Base-by-base conservation (phyloP, 2,329 filamentous ascomycete species). In the Claviceps purpurea region DNA sequence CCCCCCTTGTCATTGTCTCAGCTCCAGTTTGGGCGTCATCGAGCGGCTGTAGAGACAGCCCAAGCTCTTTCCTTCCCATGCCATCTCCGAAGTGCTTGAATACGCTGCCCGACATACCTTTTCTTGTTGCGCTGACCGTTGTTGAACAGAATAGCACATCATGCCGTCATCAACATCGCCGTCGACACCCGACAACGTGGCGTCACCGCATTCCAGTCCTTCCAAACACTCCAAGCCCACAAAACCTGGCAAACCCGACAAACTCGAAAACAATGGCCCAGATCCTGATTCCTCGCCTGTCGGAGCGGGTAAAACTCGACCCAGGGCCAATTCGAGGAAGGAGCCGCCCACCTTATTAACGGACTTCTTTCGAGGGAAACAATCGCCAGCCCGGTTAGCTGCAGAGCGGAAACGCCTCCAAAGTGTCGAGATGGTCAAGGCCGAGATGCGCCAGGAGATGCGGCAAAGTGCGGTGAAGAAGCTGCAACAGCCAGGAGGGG, bases 401-500 rank as follows among this genome's bases (percentile, higher is more conserved):
- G 77, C 76, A 8, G 69, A 75, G 8, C 70, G 72, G 13, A 69
- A 72, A 49, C 72, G 78, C 56, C 72, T 80, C 58, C 77, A 77
- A 66, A 79, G 76, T 59, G 65, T 81, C 58, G 76, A 85, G 67
- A 64, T 76, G 55, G 72, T 80, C 60, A 76, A 84, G 69, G 73
- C 74, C 38, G 70, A 73, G 57, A 52, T 72, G 52, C 65, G 69
- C 22, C 66, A 69, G 41, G 76, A 79, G 58, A 80, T 80, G 77
- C 76, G 76, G 50, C 72, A 81, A 58, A 78, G 72, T 6, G 67
- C 74, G n/a, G 78, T 76, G 50, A 75, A 68, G 64, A 81, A 71
- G 67, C 73, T 80, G 59, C 82, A 72, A 68, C 78, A 71, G 61
- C 85, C 80, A 0, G 77, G 78, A 3, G 79, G 79, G n/a, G 85